Evolutionary conservation across 192 early-diverging fungal genomes (phyloP).

Genomic region (Lobulomyces angularis): DNA sequence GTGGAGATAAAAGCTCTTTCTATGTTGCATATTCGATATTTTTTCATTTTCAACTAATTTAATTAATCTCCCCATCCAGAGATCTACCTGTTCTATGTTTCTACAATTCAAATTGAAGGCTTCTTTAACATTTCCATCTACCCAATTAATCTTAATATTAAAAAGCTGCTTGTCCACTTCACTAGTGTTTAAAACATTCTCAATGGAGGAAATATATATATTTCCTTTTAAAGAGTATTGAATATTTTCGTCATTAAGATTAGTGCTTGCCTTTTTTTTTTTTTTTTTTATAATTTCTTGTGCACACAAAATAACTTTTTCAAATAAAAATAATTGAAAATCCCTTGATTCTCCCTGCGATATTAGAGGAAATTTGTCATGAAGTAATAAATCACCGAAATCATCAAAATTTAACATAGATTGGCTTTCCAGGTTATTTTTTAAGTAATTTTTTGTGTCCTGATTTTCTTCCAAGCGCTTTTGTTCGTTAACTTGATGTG

Average conservation of each 20-base stretch:
- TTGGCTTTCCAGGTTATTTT: too few relatives aligned
- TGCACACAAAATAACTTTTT: constrained; percentile 72
- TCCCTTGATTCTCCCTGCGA: constrained; percentile 66
- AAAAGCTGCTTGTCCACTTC: constrained; percentile 17
- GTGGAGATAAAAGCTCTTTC: too few relatives aligned
- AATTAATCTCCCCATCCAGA: constrained; percentile 74
- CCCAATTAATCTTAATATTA: constrained; percentile 67
- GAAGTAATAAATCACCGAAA: constrained; percentile 71
- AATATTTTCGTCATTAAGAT: too few relatives aligned
- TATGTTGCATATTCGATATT: too few relatives aligned
- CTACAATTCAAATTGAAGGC: constrained; percentile 79
- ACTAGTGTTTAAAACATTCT: constrained; percentile 51
- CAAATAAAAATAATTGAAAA: constrained; percentile 84
- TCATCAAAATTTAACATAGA: constrained; percentile 51
- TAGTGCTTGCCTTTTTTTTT: too few relatives aligned
- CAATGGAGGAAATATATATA: constrained; percentile 74
- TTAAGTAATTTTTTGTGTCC: constrained; percentile 60
- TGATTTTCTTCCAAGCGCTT: constrained; percentile 81
- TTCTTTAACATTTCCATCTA: constrained; percentile 59
- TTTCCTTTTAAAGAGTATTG: constrained; percentile 59
- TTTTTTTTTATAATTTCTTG: constrained; percentile 33
- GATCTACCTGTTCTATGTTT: constrained; percentile 78
- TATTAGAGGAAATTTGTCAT: constrained; percentile 76
- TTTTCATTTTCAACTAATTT: constrained; percentile 35
- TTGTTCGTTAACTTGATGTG: constrained; percentile 81